These are phyloP conservation scores for Fusarium protoensiforme DNA, from an alignment of 2,329 filamentous ascomycete genomes.

Conservation along the genomic window DNA sequence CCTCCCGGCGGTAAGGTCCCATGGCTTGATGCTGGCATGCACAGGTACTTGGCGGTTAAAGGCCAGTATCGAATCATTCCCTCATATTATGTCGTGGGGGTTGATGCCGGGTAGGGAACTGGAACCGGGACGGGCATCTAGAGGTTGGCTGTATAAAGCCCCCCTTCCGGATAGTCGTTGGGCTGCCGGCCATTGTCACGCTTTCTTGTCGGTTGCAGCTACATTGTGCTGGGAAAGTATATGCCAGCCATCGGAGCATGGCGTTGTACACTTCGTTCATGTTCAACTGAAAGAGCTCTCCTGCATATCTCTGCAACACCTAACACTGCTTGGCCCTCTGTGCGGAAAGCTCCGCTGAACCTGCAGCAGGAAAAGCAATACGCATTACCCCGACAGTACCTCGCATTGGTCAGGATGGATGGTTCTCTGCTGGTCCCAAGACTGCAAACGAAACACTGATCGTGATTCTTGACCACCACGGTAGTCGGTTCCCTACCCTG, in stretches of 20 bases:
- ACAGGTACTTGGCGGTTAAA: not conserved
- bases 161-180: not conserved
- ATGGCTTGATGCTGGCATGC: not conserved
- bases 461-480: not conserved
- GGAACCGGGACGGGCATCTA: not conserved
- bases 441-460: not conserved
- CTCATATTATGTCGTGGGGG: slow-evolving; percentile 1
- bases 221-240: not conserved
- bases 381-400: not conserved
- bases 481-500: not conserved
- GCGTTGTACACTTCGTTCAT: not conserved
- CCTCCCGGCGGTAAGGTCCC: not conserved
- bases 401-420: not conserved
- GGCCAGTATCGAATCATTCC: not conserved
- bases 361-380: not conserved
- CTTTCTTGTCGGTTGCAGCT: not conserved
- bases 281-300: not conserved
- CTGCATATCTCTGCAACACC: not conserved
- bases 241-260: not conserved
- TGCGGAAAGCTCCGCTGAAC: not conserved
- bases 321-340: not conserved
- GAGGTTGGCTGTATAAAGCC: not conserved
- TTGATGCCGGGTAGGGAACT: not conserved
- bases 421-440: not conserved
- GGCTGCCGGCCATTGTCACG: not conserved